Evolutionary conservation across 192 early-diverging fungal species (phyloP).

Genomic region (Backusella tuberculispora): DNA sequence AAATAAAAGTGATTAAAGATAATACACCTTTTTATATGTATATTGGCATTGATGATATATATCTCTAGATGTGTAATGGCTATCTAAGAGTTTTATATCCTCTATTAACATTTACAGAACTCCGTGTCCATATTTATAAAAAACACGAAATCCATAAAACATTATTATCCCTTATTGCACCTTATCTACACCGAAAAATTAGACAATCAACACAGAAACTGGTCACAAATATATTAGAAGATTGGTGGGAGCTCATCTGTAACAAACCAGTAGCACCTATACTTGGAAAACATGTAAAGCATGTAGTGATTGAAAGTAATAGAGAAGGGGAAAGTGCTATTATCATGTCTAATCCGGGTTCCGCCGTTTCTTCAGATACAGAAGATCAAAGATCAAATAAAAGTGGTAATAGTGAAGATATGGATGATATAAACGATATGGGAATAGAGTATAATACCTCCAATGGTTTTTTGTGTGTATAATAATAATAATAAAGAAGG

Average conservation of each 20-base stretch:
- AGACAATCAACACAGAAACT: conserved; percentile 48
- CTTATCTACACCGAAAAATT: conserved; percentile 34
- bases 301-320: conserved; percentile 23
- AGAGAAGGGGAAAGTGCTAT: neutral
- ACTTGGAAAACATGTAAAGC: conserved; percentile 27
- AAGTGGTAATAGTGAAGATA: too few species aligned
- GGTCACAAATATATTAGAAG: conserved; percentile 47
- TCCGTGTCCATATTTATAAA: conserved; percentile 49
- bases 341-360: neutral
- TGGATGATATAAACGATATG: neutral
- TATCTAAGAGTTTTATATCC: conserved; percentile 70
- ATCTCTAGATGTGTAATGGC: conserved; percentile 57
- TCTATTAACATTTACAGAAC: conserved; percentile 63
- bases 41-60: neutral
- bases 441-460: neutral
- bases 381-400: neutral
- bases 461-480: neutral
- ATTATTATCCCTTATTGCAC: conserved; percentile 47
- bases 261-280: conserved; percentile 28
- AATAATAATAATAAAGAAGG: neutral
- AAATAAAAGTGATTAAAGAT: conserved; percentile 36
- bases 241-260: conserved; percentile 49
- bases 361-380: conserved; percentile 5
- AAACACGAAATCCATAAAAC: conserved; percentile 48
- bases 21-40: neutral